Evolutionary conservation across 345 rosid genomes (phyloP).

Genomic region (Hibiscus syriacus): DNA sequence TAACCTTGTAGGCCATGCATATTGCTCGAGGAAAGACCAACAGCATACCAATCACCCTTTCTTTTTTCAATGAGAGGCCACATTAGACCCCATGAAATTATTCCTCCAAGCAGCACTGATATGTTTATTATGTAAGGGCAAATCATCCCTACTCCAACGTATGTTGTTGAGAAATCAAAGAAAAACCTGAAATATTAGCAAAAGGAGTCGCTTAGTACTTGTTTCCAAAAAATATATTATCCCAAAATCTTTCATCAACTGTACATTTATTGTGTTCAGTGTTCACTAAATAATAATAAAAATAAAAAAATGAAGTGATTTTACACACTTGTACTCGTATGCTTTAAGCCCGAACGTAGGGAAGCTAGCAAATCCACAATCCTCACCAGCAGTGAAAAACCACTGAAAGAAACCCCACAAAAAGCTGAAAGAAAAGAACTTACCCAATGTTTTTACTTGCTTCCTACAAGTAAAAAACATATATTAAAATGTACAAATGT

Average conservation of each 20-base stretch:
- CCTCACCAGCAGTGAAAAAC: constrained; percentile 59
- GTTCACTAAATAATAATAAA: no score
- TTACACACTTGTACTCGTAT: constrained; percentile 38
- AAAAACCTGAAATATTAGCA: constrained; percentile 46
- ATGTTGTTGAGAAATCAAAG: constrained; percentile 79
- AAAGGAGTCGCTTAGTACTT: not conserved
- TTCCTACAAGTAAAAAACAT: not conserved
- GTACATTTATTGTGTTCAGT: not conserved
- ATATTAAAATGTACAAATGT: not conserved
- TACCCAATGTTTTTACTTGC: constrained; percentile 45
- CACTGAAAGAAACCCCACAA: constrained; percentile 86
- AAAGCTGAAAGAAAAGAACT: constrained; percentile 72
- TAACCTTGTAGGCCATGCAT: no score
- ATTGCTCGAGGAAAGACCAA: no score
- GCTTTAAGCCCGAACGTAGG: constrained; percentile 77
- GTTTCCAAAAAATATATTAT: no score
- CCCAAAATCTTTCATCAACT: no score
- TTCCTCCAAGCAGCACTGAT: no score
- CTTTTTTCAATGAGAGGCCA: constrained; percentile 68
- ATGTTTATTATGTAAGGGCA: no score
- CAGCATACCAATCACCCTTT: constrained; percentile 55
- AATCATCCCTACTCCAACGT: constrained; percentile 88
- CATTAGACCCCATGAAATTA: constrained; percentile 75
- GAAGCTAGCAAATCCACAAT: no score
- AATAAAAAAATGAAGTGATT: no score